Evolutionary conservation across 2,329 filamentous ascomycete genomes (phyloP), one percentile per base, ranked within the genome.

Genomic region (Ciborinia camelliae): DNA sequence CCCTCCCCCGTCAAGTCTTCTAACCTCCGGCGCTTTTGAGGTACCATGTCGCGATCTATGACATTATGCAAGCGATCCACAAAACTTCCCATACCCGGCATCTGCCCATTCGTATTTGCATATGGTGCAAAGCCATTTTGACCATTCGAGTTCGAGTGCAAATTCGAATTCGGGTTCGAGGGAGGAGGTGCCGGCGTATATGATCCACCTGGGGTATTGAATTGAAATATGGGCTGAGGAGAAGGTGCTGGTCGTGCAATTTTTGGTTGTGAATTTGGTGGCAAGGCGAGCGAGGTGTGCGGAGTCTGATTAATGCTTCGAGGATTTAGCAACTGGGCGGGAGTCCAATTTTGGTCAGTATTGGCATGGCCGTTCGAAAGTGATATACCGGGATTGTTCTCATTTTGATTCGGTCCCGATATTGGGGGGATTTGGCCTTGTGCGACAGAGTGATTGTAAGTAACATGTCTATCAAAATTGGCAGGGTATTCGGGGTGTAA

Each of bases 31-130:
- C 87, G 86, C 77, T 94, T 94, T 35, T 81, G 79, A 26, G 90
- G 85, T 3, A 82, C 81, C 37, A 80, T 73, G 75, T 80, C 79
- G 32, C 92, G 89, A 60, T 88, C 83, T 69, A 90, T 84, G 18
- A 96, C 84, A 69, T 89, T 87, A 74, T 93, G 91, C 74, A 92
- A 81, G 39, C 86, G 84, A 75, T 96, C 91, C 53, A 96, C 85
- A 78, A 92, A 85, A 63, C 78, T 78, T 12, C 82, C 81, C 69
- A 86, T 82, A 32, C 85, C 84, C 59, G 41, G 41, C 39, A 18
- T 58, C 35, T 37, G 32, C 20, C 63, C 63, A 39, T 66, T 66
- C 47, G 66, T 66, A 65, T 71, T 71, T 32, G 71, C 60, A 62
- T 68, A 68, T 28, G 62, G 39, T 47, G 66, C 68, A 64, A 71